A percentile compares a stretch with the other conserved stretches of the same genome.
Conservation (phyloP, 2,329 filamentous ascomycete genomes). For the Simplicillium sp. region DNA sequence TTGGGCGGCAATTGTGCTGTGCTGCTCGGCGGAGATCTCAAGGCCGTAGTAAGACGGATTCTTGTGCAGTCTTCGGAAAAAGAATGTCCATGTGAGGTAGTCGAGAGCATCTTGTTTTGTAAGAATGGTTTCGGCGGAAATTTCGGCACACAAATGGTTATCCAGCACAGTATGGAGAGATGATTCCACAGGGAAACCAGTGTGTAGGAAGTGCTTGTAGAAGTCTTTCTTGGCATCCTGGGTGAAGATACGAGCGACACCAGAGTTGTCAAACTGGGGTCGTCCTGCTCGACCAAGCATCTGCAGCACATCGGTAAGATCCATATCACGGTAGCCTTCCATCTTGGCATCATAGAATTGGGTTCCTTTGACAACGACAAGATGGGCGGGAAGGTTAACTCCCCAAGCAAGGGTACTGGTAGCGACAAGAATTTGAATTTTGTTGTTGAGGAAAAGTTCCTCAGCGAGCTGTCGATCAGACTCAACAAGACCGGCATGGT, state of each 20-base stretch:
- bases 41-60: conserved; percentile 97
- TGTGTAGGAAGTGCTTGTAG: conserved; percentile 98
- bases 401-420: conserved; percentile 97
- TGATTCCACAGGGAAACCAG: conserved; percentile 94
- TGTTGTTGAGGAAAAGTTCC: conserved; percentile 93
- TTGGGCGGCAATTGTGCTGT: conserved; percentile 79
- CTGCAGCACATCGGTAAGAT: conserved; percentile 92
- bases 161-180: conserved; percentile 93
- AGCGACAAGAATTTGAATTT: conserved; percentile 92
- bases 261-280: conserved; percentile 91
- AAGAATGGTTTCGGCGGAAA: conserved; percentile 83
- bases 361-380: conserved; percentile 96
- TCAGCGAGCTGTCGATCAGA: conserved; percentile 86
- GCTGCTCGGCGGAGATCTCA: conserved; percentile 84
- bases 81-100: conserved; percentile 98
- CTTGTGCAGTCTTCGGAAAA: conserved; percentile 94
- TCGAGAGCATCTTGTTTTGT: conserved; percentile 97
- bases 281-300: conserved; percentile 95
- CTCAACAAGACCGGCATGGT: conserved; percentile 94
- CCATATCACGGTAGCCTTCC: conserved; percentile 98
- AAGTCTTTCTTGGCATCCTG: conserved; percentile 98
- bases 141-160: conserved; percentile 91
- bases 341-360: conserved; percentile 98
- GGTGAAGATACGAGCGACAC: conserved; percentile 94
- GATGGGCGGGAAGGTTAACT: conserved; percentile 91